phyloP scores from a whole-genome alignment of 179 eudicot species.

The Silene noctiflora region DNA sequence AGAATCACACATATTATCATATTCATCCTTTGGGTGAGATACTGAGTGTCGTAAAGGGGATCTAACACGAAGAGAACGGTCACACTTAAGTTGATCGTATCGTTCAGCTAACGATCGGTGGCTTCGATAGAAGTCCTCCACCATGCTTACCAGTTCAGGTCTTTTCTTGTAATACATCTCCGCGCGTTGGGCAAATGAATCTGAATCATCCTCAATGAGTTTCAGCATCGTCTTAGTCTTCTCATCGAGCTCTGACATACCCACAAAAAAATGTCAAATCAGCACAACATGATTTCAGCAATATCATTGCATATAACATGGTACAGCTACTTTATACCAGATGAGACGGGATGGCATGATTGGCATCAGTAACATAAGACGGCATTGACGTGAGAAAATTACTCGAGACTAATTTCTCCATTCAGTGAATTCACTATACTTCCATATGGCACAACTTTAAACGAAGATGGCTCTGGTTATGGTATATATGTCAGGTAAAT shows the following conservation, averaged over 20 bases:
- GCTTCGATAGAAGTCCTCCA: conserved; percentile 73
- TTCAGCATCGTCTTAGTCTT: conserved; percentile 73
- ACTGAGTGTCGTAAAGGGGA: conserved; percentile 48
- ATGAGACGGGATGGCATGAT: neutral
- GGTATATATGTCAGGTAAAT: too few species aligned
- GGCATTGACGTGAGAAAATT: neutral
- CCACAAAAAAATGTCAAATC: neutral
- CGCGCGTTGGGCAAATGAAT: conserved; percentile 88
- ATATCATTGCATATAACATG: neutral
- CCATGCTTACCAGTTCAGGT: conserved; percentile 77
- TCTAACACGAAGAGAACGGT: conserved; percentile 42
- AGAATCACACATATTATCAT: conserved; percentile 30
- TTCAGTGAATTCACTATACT: neutral
- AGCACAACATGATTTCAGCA: neutral
- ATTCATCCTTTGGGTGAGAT: conserved; percentile 35
- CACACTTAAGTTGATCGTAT: conserved; percentile 63
- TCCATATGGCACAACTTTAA: neutral
- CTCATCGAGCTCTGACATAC: conserved; percentile 59
- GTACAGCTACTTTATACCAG: neutral
- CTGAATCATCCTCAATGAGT: conserved; percentile 85
- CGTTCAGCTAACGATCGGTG: conserved; percentile 85
- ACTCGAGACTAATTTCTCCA: too few species aligned
- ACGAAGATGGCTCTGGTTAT: too few species aligned
- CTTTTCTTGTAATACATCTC: conserved; percentile 97
- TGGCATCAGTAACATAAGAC: neutral